Conservation (phyloP, 495 filamentous ascomycete genomes). For the Physcia stellaris region DNA sequence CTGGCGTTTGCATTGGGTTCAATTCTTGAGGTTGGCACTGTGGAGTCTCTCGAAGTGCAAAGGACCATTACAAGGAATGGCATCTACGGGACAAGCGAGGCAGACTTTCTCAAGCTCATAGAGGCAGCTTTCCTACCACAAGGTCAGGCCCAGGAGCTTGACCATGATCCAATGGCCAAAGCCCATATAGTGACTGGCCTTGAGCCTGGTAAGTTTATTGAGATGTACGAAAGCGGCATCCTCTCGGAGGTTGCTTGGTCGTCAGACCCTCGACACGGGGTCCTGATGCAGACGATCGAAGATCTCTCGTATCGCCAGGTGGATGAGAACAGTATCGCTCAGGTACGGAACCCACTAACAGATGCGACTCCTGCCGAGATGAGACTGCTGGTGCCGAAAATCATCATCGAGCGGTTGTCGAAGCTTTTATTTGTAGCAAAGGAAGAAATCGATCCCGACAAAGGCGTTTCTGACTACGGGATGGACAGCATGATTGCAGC, state of each 20-base stretch:
- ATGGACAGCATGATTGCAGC: slow-evolving; percentile 23
- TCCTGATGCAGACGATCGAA: slow-evolving; percentile 1
- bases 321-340: no score
- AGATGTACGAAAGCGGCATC: slow-evolving; percentile 6
- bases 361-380: neutral
- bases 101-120: slow-evolving; percentile 6
- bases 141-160: no score
- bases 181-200: slow-evolving; percentile 14
- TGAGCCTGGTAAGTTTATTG: slow-evolving; percentile 10
- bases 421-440: slow-evolving; percentile 17
- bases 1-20: slow-evolving; percentile 10
- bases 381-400: slow-evolving; percentile 6
- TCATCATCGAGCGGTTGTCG: slow-evolving; percentile 14
- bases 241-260: neutral
- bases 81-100: slow-evolving; percentile 5
- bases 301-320: no score
- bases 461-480: slow-evolving; percentile 17
- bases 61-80: slow-evolving; percentile 3
- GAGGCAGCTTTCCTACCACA: slow-evolving; percentile 13
- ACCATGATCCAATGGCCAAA: slow-evolving; percentile 9
- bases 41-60: neutral
- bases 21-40: slow-evolving; percentile 9
- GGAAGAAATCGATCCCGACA: slow-evolving; percentile 10
- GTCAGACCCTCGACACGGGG: neutral
- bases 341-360: slow-evolving; percentile 8